A percentile compares a stretch with the other conserved stretches of the same genome.
Evolutionary conservation across 495 filamentous ascomycete species (phyloP).

Genomic region (Lophium mytilinum): DNA sequence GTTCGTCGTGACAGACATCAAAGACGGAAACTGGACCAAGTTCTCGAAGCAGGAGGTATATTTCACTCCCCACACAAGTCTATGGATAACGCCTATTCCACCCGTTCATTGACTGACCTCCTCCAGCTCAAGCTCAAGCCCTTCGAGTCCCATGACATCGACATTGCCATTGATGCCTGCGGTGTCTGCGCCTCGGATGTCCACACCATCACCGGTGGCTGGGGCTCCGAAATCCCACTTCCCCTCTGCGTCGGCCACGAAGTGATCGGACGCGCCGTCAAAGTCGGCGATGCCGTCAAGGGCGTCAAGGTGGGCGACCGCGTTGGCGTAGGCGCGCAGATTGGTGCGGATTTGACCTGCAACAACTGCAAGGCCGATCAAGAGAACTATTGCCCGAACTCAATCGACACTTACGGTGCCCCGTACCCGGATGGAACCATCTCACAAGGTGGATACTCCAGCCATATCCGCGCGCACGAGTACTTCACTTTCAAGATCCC

Average conservation of each 20-base stretch:
- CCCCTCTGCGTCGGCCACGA: constrained; percentile 71
- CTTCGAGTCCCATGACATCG: constrained; percentile 67
- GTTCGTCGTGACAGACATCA: constrained; percentile 57
- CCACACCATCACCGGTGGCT: constrained; percentile 69
- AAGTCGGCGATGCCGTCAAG: constrained; percentile 60
- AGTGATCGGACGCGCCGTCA: constrained; percentile 62
- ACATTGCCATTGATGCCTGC: constrained; percentile 64
- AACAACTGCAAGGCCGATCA: constrained; percentile 60
- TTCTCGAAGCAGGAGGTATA: constrained; percentile 59
- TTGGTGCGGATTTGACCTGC: constrained; percentile 63
- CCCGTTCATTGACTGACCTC: background rate
- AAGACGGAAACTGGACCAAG: constrained; percentile 43
- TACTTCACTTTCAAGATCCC: constrained; percentile 78
- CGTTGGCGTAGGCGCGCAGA: constrained; percentile 73
- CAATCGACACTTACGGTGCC: constrained; percentile 59
- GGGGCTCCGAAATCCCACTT: constrained; percentile 57
- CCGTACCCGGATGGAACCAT: constrained; percentile 57
- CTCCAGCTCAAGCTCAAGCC: constrained; percentile 66
- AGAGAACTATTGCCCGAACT: constrained; percentile 70
- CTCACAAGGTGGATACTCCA: constrained; percentile 58
- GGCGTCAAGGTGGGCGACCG: constrained; percentile 64
- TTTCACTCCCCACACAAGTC: background rate
- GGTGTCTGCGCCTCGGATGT: constrained; percentile 75
- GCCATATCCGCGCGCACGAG: constrained; percentile 67
- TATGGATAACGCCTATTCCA: background rate